Base-by-base conservation (phyloP, 1,284 basidiomycete species). In the Mycocalia duriaeana region DNA sequence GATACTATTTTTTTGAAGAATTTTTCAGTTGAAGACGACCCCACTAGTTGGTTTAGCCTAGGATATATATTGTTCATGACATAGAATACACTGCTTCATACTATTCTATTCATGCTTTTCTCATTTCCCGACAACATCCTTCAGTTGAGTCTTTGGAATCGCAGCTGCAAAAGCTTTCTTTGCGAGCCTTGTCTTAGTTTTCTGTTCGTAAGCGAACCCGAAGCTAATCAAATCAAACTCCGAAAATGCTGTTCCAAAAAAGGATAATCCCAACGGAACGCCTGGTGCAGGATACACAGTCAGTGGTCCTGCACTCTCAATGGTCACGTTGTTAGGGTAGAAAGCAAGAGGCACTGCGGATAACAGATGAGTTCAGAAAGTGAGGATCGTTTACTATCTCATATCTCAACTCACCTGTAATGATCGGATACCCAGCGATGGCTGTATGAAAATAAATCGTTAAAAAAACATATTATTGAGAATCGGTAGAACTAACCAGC, bases 161-260 rank as follows among this genome's bases (percentile, higher is more conserved):
- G 82, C 82, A 6, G 69, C 78, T 3, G 68, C 47, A 54, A 75
- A 82, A 1, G 82, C 81, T 50, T 62, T 71, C 47, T 76, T 64
- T 46, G 62, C 57, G 34, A 78, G 57, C 14, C 83, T 60, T 3
- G 74, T 77, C 50, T 76, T 68, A 0, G 83, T 86, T 52, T 71
- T 70, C 55, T 85, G 82, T 55, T 86, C 82, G 55, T 81, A 85
- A 1, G 82, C 82, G 59, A 75, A 83, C 3, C 73, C 83, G 47
- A 77, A 75, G 1, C 74, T 66, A 42, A 86, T 68, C 24, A 85
- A 67, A 25, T 76, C 59, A 48, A 76, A 79, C 49, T 85, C 83
- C 46, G 74, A 77, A 62, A 75, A 85, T 3, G 81, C 80, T 1
- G 77, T 79, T 3, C 81, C 79, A 13, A 84, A 56, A 63, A 85